Base-by-base conservation (phyloP, 2,329 filamentous ascomycete genomes). In the Colletotrichum lindemuthianum region DNA sequence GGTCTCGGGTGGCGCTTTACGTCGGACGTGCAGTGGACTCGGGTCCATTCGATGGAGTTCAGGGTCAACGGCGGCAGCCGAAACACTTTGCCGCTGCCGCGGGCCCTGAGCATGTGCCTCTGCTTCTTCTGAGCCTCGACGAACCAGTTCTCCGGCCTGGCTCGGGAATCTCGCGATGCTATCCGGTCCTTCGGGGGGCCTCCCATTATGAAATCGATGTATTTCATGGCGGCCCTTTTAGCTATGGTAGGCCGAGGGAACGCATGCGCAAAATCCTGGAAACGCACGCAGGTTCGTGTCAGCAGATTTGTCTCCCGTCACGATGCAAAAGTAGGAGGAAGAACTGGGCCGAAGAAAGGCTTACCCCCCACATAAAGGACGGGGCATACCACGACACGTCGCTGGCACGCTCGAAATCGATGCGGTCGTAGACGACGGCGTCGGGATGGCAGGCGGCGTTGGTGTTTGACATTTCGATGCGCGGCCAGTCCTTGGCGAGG, bases 401-500 rank as follows among this genome's bases (percentile, higher is more conserved):
- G 53, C 9, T 15, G 12, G 24, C 24, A 24, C 33, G 33, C 15
- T 24, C 15, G 13, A 33, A 16, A 34, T 50, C 47, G 36, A 56
- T 34, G 9, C 53, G 40, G 8, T 50, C 33, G 12, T 10, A 37
- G 13, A 45, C 39, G 12, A 43, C 36, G 4, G 51, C 48, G 11
- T 32, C 37, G 15, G 48, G 48, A n/a, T 53, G 52, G 7, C 47
- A 24, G 8, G 16, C 10, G 52, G 56, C 47, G 15, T 48, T 58
- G 6, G 40, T 34, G 10, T 32, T 15, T 24, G 36, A 10, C 50
- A 54, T 54, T 34, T 60, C 34, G 6, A 66, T 11, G 2, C n/a
- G 12, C 3, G 41, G 32, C 53, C 56, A 65, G 39, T 55, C 48
- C 24, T 49, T 7, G 3, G 56, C 64, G 34, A 69, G 32, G 48